Percentiles rank a stretch among this genome's conserved stretches.
phyloP scores from a whole-genome alignment of 257 asterid genomes.

The Solanum medicagineum region DNA sequence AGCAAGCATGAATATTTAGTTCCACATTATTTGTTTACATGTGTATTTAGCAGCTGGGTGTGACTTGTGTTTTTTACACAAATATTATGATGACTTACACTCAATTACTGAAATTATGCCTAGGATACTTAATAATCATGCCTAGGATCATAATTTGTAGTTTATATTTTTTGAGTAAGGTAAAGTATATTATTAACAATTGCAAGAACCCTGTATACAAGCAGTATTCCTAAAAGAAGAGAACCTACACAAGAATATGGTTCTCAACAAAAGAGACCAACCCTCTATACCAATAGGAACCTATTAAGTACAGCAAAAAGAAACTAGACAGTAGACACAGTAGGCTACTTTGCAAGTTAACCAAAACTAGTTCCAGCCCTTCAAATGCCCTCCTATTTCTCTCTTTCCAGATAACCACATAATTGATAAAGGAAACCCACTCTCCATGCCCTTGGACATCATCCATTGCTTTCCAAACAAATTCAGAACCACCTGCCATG shows the following conservation, averaged over 20 bases:
- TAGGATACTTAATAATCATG: neutral
- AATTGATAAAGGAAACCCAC: neutral
- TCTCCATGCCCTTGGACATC: neutral
- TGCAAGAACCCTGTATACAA: neutral
- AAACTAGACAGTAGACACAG: neutral
- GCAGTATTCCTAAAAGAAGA: neutral
- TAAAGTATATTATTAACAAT: neutral
- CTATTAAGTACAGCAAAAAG: neutral
- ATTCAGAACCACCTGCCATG: neutral
- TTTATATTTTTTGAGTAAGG: neutral
- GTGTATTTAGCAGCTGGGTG: neutral
- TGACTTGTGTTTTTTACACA: neutral
- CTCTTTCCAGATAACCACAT: neutral
- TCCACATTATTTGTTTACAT: neutral
- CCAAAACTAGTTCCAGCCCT: neutral
- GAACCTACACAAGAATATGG: neutral
- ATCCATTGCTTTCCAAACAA: neutral
- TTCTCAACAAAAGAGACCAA: neutral
- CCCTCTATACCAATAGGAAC: neutral
- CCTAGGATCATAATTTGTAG: neutral
- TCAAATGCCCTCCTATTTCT: neutral
- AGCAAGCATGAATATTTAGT: conserved; percentile 2
- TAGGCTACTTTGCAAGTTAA: neutral
- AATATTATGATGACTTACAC: neutral
- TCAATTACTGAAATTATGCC: neutral